Evolutionary conservation across 257 asterid species (phyloP), one percentile per base, ranked within the genome.

Genomic region (Apocynum venetum): DNA sequence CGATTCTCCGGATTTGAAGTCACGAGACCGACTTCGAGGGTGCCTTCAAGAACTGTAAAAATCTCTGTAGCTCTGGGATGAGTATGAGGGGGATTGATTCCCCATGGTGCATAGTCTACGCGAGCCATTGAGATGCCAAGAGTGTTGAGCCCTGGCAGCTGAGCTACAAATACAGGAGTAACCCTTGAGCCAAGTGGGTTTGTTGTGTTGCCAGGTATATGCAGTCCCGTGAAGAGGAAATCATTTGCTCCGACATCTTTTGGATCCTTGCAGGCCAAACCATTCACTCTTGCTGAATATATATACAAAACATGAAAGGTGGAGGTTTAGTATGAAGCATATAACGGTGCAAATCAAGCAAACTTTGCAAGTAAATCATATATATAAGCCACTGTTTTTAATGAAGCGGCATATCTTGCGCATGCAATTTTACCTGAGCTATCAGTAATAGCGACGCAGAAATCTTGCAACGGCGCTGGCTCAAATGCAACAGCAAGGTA

Each of bases 181-280:
- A 74, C 74, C 52, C 14, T 64, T 36, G 68, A 75, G 19, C 87
- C 86, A 2, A 51, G 61, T 4, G 78, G 81, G 47, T 84, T 87
- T 10, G 81, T 48, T 0, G 87, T 84, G 65, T 87, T 81, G 17
- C 85, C 87, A 9, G 87, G 73, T 14, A 79, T 9, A 56, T 82
- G 80, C n/a, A 84, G 81, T 49, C 88, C 88, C 38, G 79, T 77
- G 82, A 81, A 84, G 87, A 72, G 43, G 84, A 81, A 77, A 51
- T 77, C 84, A 51, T 77, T 75, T 71, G 55, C 84, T 36, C 15
- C 4, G 31, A 40, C 84, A 20, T 57, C 14, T 35, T 40, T 43
- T 4, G 81, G 81, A 64, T 80, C 57, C 55, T 80, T 84, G 82
- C 88, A 84, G 13, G 77, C 76, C 38, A 67, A 9, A 9, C 82